phyloP scores from a whole-genome alignment of 805 yeast species.

The Grigorovia humatica region DNA sequence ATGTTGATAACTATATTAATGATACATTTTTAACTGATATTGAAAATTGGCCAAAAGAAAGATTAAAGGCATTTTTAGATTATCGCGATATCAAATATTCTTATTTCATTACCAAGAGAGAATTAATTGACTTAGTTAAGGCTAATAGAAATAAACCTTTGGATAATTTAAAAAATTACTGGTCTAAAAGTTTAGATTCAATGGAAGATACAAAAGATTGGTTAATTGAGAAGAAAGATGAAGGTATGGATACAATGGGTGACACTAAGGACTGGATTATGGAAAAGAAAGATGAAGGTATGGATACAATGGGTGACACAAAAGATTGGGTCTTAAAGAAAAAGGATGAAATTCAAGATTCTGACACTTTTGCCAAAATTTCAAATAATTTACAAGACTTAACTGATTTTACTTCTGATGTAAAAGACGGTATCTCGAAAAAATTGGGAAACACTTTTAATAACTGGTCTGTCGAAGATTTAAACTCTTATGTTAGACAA shows the following conservation, averaged over 20 bases:
- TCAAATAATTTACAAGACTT: conserved; percentile 4
- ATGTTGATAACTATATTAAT: conserved; percentile 31
- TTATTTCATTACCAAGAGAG: conserved; percentile 31
- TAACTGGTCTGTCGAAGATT: conserved; percentile 36
- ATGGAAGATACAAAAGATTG: conserved; percentile 25
- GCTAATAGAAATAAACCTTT: conserved; percentile 18
- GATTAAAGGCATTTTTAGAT: conserved; percentile 33
- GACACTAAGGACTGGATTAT: conserved; percentile 30
- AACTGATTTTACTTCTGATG: conserved; percentile 6
- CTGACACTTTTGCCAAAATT: conserved; percentile 6
- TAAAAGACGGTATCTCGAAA: conserved; percentile 10
- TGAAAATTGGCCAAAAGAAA: conserved; percentile 38
- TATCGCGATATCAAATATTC: conserved; percentile 34
- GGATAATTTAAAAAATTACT: conserved; percentile 11
- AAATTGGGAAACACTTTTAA: conserved; percentile 25
- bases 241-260: conserved; percentile 1
- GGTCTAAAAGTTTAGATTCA: background rate
- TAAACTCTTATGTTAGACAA: conserved; percentile 32
- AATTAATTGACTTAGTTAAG: conserved; percentile 33
- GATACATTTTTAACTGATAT: conserved; percentile 38
- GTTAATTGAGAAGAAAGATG: conserved; percentile 16
- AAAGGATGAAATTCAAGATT: conserved; percentile 5
- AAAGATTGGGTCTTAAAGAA: conserved; percentile 30
- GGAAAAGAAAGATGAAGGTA: conserved; percentile 6
- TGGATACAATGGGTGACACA: background rate